A percentile compares a stretch with the other conserved stretches of the same genome.
Evolutionary conservation across 805 yeast species (phyloP).

Genomic region (Sugiyamaella mastotermitis): DNA sequence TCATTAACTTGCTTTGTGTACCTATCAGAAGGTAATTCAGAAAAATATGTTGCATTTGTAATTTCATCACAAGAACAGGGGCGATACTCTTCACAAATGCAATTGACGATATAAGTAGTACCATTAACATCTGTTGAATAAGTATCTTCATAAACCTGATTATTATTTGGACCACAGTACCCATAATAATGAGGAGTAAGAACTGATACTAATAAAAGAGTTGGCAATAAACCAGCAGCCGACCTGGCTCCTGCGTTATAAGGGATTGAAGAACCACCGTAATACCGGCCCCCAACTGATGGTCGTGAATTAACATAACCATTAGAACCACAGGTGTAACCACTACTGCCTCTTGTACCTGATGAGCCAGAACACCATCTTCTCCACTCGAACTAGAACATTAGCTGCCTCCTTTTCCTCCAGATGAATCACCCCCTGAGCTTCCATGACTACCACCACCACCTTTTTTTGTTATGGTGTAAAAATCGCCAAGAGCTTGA

Average conservation of each 20-base stretch:
- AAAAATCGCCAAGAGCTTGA: no score
- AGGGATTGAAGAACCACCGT: conserved; percentile 13
- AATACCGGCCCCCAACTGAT: conserved; percentile 7
- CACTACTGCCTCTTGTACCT: no score
- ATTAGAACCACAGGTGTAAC: no score
- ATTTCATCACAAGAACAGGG: not conserved
- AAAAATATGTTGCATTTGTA: not conserved
- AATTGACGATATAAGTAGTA: not conserved
- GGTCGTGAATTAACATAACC: conserved; percentile 1
- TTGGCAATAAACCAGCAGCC: not conserved
- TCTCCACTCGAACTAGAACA: no score
- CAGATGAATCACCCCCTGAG: no score
- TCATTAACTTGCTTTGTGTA: not conserved
- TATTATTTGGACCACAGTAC: no score
- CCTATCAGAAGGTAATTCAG: not conserved
- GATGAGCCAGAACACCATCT: no score
- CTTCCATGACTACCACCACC: no score
- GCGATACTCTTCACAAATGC: not conserved
- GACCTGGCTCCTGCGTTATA: conserved; percentile 8
- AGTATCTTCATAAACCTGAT: not conserved
- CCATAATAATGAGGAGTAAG: not conserved
- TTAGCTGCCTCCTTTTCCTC: no score
- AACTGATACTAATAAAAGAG: not conserved
- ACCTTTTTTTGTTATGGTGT: no score
- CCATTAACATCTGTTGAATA: no score